A percentile compares a stretch with the other conserved stretches of the same genome.
These are phyloP conservation scores for Pseudocercospora fijiensis DNA, from an alignment of 2,329 filamentous ascomycete species.

Conservation along the genomic window DNA sequence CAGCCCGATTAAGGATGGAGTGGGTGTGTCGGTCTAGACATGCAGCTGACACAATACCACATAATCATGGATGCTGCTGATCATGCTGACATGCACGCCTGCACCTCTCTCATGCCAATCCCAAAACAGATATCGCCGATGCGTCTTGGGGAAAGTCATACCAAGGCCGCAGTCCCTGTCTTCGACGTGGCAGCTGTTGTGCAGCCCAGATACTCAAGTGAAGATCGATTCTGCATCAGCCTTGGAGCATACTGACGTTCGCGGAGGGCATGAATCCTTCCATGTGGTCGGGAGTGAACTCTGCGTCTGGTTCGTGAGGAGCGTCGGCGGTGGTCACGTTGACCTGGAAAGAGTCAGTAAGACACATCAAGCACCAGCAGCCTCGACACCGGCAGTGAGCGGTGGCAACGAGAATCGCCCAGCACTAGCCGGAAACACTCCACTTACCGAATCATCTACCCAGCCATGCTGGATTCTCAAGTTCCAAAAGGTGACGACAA, in stretches of 20 bases:
- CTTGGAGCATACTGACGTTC: conserved; percentile 6
- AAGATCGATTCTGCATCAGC: background rate
- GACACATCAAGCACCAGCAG: background rate
- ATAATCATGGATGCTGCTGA: background rate
- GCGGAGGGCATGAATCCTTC: conserved; percentile 17
- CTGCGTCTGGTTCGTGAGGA: conserved; percentile 18
- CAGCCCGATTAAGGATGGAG: background rate
- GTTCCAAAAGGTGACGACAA: conserved; percentile 27
- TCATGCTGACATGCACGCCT: background rate
- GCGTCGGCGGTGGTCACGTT: conserved; percentile 1
- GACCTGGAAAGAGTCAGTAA: background rate
- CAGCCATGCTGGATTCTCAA: conserved; percentile 30
- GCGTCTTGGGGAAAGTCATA: background rate
- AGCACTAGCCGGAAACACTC: background rate
- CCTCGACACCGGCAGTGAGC: too few species aligned
- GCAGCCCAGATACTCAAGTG: background rate
- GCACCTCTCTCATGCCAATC: background rate
- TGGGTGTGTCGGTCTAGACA: background rate
- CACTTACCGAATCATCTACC: conserved; percentile 24
- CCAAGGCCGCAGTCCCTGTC: background rate
- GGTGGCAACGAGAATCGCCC: too few species aligned
- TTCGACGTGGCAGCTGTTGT: background rate
- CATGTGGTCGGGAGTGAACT: conserved; percentile 21
- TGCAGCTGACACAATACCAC: background rate
- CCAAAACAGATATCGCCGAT: background rate